These are phyloP conservation scores for Chalara sp. DNA, from an alignment of 2,329 filamentous ascomycete species.

Conservation along the genomic window DNA sequence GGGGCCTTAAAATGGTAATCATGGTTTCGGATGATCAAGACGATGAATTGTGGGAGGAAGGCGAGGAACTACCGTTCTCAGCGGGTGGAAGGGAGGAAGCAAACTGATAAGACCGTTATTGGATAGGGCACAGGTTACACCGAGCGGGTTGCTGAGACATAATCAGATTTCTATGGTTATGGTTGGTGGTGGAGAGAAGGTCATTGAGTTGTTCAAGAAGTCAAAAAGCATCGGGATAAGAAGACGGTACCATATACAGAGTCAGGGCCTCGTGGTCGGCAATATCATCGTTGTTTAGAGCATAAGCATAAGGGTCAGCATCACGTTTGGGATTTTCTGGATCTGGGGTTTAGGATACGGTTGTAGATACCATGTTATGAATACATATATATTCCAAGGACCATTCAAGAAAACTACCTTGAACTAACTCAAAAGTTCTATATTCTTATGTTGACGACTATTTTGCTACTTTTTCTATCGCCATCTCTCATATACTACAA, in stretches of 20 bases:
- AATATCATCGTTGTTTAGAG: slow-evolving; percentile 62
- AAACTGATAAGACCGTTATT: slow-evolving; percentile 56
- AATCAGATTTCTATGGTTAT: slow-evolving; percentile 79
- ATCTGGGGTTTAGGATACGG: background rate
- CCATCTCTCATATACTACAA: no score
- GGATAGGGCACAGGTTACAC: slow-evolving; percentile 57
- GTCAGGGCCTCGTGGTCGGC: slow-evolving; percentile 69
- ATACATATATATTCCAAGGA: background rate
- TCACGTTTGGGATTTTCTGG: background rate
- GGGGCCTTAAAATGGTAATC: slow-evolving; percentile 72
- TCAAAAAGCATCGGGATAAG: slow-evolving; percentile 68
- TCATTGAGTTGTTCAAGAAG: slow-evolving; percentile 54
- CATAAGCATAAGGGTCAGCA: background rate
- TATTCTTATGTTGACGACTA: no score
- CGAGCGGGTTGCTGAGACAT: slow-evolving; percentile 26
- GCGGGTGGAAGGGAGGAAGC: slow-evolving; percentile 27
- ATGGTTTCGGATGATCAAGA: slow-evolving; percentile 54
- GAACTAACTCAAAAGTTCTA: no score
- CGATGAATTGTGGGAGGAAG: slow-evolving; percentile 14
- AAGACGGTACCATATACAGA: slow-evolving; percentile 73
- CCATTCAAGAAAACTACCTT: no score
- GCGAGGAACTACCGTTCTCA: slow-evolving; percentile 11
- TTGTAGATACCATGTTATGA: background rate
- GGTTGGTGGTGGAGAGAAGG: slow-evolving; percentile 63
- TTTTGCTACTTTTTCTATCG: no score